These are phyloP conservation scores for Diaporthe destruens DNA, from an alignment of 2,329 filamentous ascomycete species.

Conservation along the genomic window DNA sequence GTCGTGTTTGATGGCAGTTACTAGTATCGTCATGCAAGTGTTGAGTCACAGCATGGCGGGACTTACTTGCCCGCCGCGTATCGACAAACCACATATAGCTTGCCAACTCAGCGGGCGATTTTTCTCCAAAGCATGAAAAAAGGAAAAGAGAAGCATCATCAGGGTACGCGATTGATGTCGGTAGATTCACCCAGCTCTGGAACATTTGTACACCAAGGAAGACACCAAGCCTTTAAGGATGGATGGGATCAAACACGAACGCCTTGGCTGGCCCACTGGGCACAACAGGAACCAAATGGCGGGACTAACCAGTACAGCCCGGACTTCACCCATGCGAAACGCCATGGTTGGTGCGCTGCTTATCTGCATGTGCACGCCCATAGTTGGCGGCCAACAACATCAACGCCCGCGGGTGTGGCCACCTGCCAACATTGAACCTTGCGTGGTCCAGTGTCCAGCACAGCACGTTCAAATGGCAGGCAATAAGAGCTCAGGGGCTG, in stretches of 20 bases:
- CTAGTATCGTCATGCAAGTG: not conserved
- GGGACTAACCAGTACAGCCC: no score
- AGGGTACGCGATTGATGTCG: no score
- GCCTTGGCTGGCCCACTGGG: not conserved
- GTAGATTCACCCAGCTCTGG: not conserved
- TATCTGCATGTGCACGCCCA: not conserved
- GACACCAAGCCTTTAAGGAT: not conserved
- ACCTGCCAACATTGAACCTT: slow-evolving; percentile 13
- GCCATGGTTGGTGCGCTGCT: not conserved
- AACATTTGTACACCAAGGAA: not conserved
- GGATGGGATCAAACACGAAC: not conserved
- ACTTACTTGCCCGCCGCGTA: not conserved
- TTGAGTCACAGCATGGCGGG: slow-evolving; percentile 10
- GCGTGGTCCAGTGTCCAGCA: slow-evolving; percentile 22
- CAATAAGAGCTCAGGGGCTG: slow-evolving; percentile 11
- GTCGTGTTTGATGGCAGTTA: not conserved
- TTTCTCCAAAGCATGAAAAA: not conserved
- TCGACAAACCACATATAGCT: not conserved
- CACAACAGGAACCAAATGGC: no score
- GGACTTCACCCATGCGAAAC: not conserved
- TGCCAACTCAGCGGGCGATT: not conserved
- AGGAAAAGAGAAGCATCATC: not conserved
- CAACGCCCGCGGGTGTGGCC: slow-evolving; percentile 21
- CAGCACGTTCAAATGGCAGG: slow-evolving; percentile 30
- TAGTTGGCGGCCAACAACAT: not conserved